phyloP scores from a whole-genome alignment of 2,329 filamentous ascomycete genomes.

The Neospermospora avenae region DNA sequence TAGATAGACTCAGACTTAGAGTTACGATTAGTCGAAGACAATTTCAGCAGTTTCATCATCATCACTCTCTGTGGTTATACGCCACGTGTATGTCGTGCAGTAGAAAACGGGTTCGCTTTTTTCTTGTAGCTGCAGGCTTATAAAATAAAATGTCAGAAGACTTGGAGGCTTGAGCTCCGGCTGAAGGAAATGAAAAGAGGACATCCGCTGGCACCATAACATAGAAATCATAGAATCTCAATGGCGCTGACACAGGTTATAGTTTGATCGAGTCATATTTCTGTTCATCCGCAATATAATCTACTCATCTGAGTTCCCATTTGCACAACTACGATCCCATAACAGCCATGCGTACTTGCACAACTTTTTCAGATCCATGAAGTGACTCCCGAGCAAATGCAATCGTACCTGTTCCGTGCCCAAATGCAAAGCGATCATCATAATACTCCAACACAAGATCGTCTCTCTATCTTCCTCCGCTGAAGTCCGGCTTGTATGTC shows the following conservation, averaged over 20 bases:
- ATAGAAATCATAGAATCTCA: background rate
- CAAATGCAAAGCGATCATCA: background rate
- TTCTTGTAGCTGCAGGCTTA: too few relatives aligned
- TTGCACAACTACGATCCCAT: background rate
- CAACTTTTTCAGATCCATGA: background rate
- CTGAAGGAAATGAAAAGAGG: background rate
- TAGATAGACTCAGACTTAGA: background rate
- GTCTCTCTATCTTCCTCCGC: slow-evolving; percentile 24
- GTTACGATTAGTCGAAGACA: background rate
- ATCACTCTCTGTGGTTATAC: background rate
- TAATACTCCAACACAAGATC: background rate
- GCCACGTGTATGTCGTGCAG: too few relatives aligned
- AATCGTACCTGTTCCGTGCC: background rate
- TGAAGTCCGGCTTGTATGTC: slow-evolving; percentile 61
- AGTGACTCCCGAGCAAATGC: slow-evolving; percentile 9
- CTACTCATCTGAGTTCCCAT: background rate
- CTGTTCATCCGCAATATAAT: background rate
- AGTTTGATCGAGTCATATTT: background rate
- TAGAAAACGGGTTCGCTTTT: too few relatives aligned
- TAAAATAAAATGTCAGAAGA: too few relatives aligned
- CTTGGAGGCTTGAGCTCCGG: background rate
- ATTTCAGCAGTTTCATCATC: background rate
- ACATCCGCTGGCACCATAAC: background rate
- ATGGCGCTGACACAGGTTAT: background rate
- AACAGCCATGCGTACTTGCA: slow-evolving; percentile 3